Base-by-base conservation (phyloP, 495 filamentous ascomycete species). In the Chaetomium cochliodes region DNA sequence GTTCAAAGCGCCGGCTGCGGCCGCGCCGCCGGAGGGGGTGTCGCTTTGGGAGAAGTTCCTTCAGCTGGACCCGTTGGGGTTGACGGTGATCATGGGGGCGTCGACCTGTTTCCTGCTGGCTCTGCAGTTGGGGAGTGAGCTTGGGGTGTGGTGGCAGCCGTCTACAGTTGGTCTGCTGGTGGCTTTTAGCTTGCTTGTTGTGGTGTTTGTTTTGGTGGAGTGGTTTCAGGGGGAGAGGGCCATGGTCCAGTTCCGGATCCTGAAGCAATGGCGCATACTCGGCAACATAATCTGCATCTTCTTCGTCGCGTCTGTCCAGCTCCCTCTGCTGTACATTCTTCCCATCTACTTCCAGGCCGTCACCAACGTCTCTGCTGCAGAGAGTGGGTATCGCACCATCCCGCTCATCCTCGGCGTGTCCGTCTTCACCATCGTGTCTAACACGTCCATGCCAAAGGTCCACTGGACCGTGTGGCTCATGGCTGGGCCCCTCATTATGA, bases 321-420 rank as follows among this genome's bases (percentile, higher is more conserved):
- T 64, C 18, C 18, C 28, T 12, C 52, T 69, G n/a, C 50, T 70
- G 18, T 69, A 68, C 67, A 83, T 81, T 60, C 49, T 85, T 0
- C 79, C 82, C 0, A 66, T 85, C 7, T 85, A 82, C 64, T 84
- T 84, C 68, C 79, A 83, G 55, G 69, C 70, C 0, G 77, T 83
- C 18, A 50, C 46, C 46, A n/a, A 23, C 46, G 46, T 50, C 2
- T 50, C 46, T n/a, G 46, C 46, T 6, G 20, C 46, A 4, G 46
- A 50, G 1, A 50, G 46, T 20, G 46, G 46, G 46, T 50, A 50
- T 20, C 46, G 46, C 4, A 50, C 46, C 20, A 50, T 50, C 46
- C 46, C 46, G 8, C 20, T 50, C 46, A 50, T 50, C 2, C 46
- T 50, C 46, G 46, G 46, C 16, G 46, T 50, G 46, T 50, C 46